Evolutionary conservation across 257 asterid genomes (phyloP).

Genomic region (Leonotis leonurus): DNA sequence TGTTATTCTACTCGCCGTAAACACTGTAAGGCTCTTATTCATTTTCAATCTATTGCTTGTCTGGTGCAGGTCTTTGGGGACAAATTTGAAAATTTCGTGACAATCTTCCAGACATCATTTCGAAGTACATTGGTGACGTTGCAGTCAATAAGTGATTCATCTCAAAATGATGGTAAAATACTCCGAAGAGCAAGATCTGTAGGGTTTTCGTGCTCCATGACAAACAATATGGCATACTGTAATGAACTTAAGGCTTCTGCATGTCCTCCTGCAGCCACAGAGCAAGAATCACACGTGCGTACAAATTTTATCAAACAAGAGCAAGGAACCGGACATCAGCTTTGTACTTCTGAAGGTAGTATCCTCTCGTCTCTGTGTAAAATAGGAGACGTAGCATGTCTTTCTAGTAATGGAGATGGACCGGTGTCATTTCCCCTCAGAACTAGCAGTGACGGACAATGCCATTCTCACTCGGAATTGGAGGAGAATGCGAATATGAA

Average conservation of each 20-base stretch:
- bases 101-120: slow-evolving; percentile 43
- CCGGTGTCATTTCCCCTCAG: slow-evolving; percentile 11
- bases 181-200: slow-evolving; percentile 16
- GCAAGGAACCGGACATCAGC: slow-evolving; percentile 14
- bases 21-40: slow-evolving; percentile 1
- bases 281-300: slow-evolving; percentile 20
- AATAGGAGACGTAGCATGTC: slow-evolving; percentile 17
- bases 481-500: slow-evolving; percentile 17
- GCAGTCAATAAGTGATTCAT: slow-evolving; percentile 42
- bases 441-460: slow-evolving; percentile 10
- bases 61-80: slow-evolving; percentile 46
- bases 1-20: background rate
- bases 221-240: slow-evolving; percentile 6
- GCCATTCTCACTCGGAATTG: slow-evolving; percentile 22
- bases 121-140: slow-evolving; percentile 50
- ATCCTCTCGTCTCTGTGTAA: slow-evolving; percentile 18
- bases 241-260: slow-evolving; percentile 18
- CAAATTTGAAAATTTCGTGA: slow-evolving; percentile 34
- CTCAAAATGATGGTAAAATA: slow-evolving; percentile 28
- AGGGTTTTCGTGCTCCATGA: slow-evolving; percentile 29
- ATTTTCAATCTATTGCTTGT: slow-evolving; percentile 20
- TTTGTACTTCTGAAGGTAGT: slow-evolving; percentile 18
- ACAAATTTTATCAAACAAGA: slow-evolving; percentile 15
- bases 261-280: slow-evolving; percentile 13
- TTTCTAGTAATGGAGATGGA: slow-evolving; percentile 12